Percentiles rank a stretch among this genome's conserved stretches.
These are phyloP conservation scores for Schizophyllum amplum DNA, from an alignment of 1,284 basidiomycete species.

Conservation along the genomic window DNA sequence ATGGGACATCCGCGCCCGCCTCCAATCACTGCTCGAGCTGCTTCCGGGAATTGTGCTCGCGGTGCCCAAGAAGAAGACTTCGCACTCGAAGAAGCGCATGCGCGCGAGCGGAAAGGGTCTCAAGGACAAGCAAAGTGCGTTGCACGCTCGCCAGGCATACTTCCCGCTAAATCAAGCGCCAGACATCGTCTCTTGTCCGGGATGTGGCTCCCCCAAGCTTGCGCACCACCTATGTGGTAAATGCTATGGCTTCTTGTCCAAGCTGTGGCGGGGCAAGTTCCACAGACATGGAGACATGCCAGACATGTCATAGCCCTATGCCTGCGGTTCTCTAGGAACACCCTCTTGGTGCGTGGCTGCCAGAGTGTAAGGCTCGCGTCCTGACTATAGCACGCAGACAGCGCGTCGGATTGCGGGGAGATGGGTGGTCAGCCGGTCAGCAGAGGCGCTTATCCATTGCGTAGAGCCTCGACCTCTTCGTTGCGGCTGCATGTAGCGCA, in stretches of 20 bases:
- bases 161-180: constrained; percentile 1
- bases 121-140: constrained; percentile 88
- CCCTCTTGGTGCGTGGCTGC: too few relatives aligned
- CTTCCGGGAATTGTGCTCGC: constrained; percentile 86
- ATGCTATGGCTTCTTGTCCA: constrained; percentile 76
- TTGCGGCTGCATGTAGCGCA: too few relatives aligned
- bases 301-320: constrained; percentile 23
- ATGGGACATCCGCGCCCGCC: constrained; percentile 41
- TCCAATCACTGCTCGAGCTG: constrained; percentile 65
- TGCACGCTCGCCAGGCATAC: constrained; percentile 6
- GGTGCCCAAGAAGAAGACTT: constrained; percentile 92
- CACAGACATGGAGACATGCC: constrained; percentile 19
- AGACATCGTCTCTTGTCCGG: constrained; percentile 92
- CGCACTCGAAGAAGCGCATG: constrained; percentile 95
- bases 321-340: too few relatives aligned
- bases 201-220: constrained; percentile 84
- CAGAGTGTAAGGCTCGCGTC: too few relatives aligned
- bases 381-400: too few relatives aligned
- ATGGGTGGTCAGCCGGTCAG: too few relatives aligned
- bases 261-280: constrained; percentile 45
- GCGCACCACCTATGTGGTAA: constrained; percentile 83
- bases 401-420: too few relatives aligned
- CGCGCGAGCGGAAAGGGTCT: constrained; percentile 90
- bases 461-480: too few relatives aligned
- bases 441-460: too few relatives aligned